phyloP scores from a whole-genome alignment of 306 rosid genomes.

The Corylus avellana region DNA sequence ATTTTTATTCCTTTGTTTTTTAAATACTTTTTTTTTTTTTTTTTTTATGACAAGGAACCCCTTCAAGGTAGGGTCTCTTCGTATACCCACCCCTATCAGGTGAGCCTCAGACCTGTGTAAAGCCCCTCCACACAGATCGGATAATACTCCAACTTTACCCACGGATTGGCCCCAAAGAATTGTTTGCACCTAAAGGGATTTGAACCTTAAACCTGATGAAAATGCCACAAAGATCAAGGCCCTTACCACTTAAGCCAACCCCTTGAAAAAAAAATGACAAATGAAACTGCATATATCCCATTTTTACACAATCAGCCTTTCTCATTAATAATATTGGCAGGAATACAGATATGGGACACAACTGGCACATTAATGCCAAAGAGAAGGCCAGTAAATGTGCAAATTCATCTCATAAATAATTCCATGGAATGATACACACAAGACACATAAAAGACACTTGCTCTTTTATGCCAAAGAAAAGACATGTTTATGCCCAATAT shows the following conservation, averaged over 20 bases:
- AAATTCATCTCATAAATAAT: background rate
- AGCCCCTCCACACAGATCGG: too few relatives aligned
- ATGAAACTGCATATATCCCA: background rate
- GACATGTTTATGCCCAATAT: background rate
- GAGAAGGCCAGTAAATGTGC: background rate
- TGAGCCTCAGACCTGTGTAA: too few relatives aligned
- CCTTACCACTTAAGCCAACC: too few relatives aligned
- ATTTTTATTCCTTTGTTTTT: background rate
- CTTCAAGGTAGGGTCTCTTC: too few relatives aligned
- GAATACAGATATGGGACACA: background rate
- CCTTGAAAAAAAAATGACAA: background rate
- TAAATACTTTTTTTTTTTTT: background rate
- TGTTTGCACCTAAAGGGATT: too few relatives aligned
- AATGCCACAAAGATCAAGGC: too few relatives aligned
- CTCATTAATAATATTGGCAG: background rate
- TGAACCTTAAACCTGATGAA: too few relatives aligned
- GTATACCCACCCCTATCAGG: too few relatives aligned
- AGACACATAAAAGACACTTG: background rate
- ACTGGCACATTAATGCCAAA: background rate
- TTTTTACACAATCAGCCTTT: background rate
- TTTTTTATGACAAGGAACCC: too few relatives aligned
- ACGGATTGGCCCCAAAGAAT: too few relatives aligned
- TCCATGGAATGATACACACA: background rate
- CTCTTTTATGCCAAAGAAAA: background rate
- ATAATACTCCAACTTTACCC: background rate